Conservation (phyloP, 306 rosid species). For the Lathyrus oleraceus region DNA sequence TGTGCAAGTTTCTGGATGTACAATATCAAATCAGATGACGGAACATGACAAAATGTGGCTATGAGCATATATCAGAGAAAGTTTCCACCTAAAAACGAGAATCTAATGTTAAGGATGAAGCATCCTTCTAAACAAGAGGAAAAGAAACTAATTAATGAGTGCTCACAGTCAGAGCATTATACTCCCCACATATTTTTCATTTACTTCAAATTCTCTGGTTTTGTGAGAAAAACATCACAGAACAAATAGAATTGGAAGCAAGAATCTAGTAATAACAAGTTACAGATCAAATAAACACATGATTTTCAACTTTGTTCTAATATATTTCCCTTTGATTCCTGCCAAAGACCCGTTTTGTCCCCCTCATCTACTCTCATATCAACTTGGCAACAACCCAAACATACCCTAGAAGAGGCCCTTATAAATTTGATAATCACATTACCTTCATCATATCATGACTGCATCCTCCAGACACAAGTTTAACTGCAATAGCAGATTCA, state of each 20-base stretch:
- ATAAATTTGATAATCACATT: slow-evolving; percentile 36
- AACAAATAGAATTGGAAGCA: slow-evolving; percentile 4
- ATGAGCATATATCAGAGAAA: slow-evolving; percentile 15
- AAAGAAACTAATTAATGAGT: not conserved
- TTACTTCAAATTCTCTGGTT: not conserved
- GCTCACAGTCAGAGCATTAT: not conserved
- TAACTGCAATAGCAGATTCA: slow-evolving; percentile 72
- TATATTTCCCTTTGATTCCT: not conserved
- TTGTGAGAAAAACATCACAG: slow-evolving; percentile 10
- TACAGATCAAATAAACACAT: slow-evolving; percentile 1
- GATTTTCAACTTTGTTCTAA: slow-evolving; percentile 3
- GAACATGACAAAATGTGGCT: slow-evolving; percentile 33
- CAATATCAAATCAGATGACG: slow-evolving; percentile 38
- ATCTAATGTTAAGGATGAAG: slow-evolving; percentile 12
- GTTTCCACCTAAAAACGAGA: slow-evolving; percentile 26
- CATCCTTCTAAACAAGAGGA: slow-evolving; percentile 19
- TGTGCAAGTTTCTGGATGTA: slow-evolving; percentile 72
- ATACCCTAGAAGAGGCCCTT: slow-evolving; percentile 27
- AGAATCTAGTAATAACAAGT: not conserved
- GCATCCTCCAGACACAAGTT: slow-evolving; percentile 62
- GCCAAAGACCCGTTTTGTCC: slow-evolving; percentile 12
- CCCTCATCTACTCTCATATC: not conserved
- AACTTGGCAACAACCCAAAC: slow-evolving; percentile 17
- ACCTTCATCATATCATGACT: slow-evolving; percentile 71
- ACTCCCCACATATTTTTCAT: slow-evolving; percentile 6